Conservation (phyloP, 306 rosid genomes). For the Dicorynia guianensis region DNA sequence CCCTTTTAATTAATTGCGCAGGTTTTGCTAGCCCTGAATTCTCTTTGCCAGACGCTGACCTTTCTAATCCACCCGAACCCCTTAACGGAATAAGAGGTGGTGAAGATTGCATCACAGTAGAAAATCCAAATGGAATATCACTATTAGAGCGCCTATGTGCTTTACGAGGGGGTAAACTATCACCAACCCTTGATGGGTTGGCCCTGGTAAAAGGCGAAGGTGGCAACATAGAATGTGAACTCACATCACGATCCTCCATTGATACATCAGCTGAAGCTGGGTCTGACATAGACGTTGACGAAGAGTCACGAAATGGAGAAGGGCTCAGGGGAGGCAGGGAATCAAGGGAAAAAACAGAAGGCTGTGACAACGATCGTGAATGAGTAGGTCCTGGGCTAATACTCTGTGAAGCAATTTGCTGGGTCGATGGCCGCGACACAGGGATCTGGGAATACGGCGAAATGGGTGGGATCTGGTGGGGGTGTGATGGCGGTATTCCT, state of each 20-base stretch:
- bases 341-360: constrained; percentile 73
- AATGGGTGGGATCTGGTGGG: constrained; percentile 89
- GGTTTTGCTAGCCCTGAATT: constrained; percentile 49
- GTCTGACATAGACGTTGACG: constrained; percentile 66
- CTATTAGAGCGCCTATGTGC: constrained; percentile 89
- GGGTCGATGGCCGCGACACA: constrained; percentile 59
- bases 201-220: constrained; percentile 65
- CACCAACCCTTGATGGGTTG: constrained; percentile 52
- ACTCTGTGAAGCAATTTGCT: constrained; percentile 52
- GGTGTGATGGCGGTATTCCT: constrained; percentile 91
- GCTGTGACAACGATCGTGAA: constrained; percentile 89
- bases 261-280: constrained; percentile 68
- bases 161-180: constrained; percentile 76
- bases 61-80: constrained; percentile 52
- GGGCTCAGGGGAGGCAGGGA: constrained; percentile 90
- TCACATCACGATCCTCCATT: constrained; percentile 84
- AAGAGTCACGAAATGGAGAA: constrained; percentile 74
- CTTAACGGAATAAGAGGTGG: constrained; percentile 67
- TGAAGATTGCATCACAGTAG: constrained; percentile 69
- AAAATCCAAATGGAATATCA: constrained; percentile 91
- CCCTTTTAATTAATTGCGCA: constrained; percentile 69
- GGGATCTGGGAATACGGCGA: constrained; percentile 96
- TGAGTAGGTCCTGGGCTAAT: constrained; percentile 66
- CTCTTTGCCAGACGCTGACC: constrained; percentile 51
- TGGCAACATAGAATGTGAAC: constrained; percentile 68